phyloP scores from a whole-genome alignment of 2,329 filamentous ascomycete species.

The Ophiosphaerella herpotricha region DNA sequence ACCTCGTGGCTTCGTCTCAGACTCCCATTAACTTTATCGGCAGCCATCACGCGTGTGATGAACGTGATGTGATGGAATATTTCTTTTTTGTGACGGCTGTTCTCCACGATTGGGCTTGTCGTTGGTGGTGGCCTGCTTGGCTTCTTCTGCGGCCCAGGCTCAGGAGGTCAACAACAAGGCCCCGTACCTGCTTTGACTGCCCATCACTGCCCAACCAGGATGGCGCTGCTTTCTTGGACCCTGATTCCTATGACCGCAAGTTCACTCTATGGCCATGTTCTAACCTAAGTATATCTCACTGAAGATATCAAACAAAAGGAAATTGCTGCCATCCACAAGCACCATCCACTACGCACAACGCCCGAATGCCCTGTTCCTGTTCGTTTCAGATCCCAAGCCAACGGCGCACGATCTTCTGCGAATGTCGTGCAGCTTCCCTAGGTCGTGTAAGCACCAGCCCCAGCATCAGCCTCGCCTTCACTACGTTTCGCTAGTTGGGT shows the following conservation, averaged over 20 bases:
- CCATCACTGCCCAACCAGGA: background rate
- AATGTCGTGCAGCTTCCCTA: background rate
- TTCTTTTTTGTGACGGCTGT: background rate
- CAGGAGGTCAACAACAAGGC: background rate
- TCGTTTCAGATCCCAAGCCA: conserved; percentile 2
- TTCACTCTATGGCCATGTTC: background rate
- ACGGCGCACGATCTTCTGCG: background rate
- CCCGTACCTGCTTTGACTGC: conserved; percentile 2
- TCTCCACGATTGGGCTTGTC: background rate
- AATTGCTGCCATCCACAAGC: background rate
- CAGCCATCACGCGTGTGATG: conserved; percentile 1
- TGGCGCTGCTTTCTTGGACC: background rate
- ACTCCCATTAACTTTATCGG: conserved; percentile 1
- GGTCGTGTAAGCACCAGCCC: background rate
- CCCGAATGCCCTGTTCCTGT: background rate
- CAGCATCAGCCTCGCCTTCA: conserved; percentile 1
- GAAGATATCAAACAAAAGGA: background rate
- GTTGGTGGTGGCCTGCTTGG: background rate
- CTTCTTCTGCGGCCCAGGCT: background rate
- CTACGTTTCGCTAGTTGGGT: background rate
- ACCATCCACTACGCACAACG: background rate
- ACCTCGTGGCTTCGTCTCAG: background rate
- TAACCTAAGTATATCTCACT: background rate
- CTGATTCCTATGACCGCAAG: background rate
- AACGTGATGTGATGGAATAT: background rate